A percentile compares a stretch with the other conserved stretches of the same genome.
Conservation (phyloP, 2,329 filamentous ascomycete genomes). For the Scedosporium minutisporum region DNA sequence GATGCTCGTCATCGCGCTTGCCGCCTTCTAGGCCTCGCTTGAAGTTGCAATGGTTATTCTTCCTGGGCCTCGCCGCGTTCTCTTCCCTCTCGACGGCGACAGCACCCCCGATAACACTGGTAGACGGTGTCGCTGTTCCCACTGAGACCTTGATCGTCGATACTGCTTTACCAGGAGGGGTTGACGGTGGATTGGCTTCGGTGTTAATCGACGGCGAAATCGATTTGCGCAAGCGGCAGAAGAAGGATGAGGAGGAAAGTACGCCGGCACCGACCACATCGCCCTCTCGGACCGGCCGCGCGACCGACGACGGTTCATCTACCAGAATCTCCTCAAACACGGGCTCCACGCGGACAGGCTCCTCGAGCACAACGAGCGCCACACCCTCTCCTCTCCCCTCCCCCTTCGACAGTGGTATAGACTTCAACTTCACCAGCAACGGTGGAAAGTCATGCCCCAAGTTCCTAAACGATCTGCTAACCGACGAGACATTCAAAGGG, state of each 20-base stretch:
- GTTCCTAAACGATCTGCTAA: slow-evolving; percentile 61
- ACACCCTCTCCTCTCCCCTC: slow-evolving; percentile 41
- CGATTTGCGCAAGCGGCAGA: slow-evolving; percentile 17
- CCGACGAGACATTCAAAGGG: slow-evolving; percentile 53
- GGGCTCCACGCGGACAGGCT: too few species aligned
- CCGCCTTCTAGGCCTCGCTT: background rate
- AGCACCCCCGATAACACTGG: slow-evolving; percentile 1
- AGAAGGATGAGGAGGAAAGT: slow-evolving; percentile 11
- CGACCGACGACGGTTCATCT: background rate
- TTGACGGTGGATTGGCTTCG: slow-evolving; percentile 14
- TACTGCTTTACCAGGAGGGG: slow-evolving; percentile 10
- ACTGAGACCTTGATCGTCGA: slow-evolving; percentile 7
- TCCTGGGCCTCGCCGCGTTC: background rate
- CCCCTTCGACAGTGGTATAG: slow-evolving; percentile 57
- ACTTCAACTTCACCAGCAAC: slow-evolving; percentile 48
- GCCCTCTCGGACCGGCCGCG: slow-evolving; percentile 7
- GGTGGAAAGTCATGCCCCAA: slow-evolving; percentile 46
- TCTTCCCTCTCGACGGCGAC: slow-evolving; percentile 1
- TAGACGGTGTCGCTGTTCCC: background rate
- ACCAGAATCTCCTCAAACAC: background rate
- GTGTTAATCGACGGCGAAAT: slow-evolving; percentile 8
- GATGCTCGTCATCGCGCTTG: background rate
- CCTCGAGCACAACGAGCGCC: slow-evolving; percentile 16
- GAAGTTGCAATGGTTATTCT: background rate
- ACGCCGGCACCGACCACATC: slow-evolving; percentile 7